Evolutionary conservation across 2,329 filamentous ascomycete genomes (phyloP), one percentile per base, ranked within the genome.

Genomic region (Colletotrichum horii): DNA sequence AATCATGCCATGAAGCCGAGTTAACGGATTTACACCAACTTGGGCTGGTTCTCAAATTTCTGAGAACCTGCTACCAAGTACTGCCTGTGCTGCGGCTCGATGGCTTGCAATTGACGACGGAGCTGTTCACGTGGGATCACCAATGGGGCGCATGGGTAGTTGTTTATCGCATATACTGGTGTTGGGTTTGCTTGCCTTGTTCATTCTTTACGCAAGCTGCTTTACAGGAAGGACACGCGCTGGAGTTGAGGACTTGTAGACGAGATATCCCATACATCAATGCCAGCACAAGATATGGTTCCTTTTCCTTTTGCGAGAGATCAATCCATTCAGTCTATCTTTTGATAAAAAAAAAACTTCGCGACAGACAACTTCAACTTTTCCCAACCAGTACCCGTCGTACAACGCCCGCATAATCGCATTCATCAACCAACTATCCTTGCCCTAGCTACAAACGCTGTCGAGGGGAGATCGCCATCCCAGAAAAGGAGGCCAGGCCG

Each of bases 211-310:
- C 3, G n/a, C 43, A 52, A 22, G 43, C 43, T 52, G 8, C 7
- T 48, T 65, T 38, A 65, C 8, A 22, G 58, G 30, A 34, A 22
- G 24, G 32, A 24, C 16, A 56, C 9, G n/a, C 24, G 55, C 9
- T 36, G 70, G 74, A 56, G 70, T 76, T 76, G 32, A 34, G 65
- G 58, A 24, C 26, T 52, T 55, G 55, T 76, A 74, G 70, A 74
- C 48, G 58, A 66, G 70, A 76, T 76, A 76, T 73, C 65, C 64
- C 68, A 36, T 22, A n/a, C 48, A 76, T 30, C 56, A 19, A 65
- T 32, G 30, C 8, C n/a, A 68, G 19, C 22, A 60, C 14, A 52
- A 65, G 60, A 69, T 34, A 55, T 26, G 7, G 24, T 9, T 15
- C n/a, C 7, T 6, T 24, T 8, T 15, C 8, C 56, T 56, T 69